Conservation (phyloP, 371 early-diverging fungal species). For the Saksenaea vasiformis region DNA sequence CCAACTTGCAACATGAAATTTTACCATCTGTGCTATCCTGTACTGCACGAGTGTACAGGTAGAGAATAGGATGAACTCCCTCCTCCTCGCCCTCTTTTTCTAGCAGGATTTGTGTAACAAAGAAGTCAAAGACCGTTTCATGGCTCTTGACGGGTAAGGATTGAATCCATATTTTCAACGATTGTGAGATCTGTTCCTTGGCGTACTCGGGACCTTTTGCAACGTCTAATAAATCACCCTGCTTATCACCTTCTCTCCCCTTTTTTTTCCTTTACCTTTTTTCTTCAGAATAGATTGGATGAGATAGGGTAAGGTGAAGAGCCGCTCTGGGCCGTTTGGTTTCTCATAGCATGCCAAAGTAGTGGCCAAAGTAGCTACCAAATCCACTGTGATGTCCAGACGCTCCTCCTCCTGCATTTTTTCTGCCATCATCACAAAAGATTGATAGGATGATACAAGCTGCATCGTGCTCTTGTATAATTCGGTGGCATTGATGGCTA, state of each 20-base stretch:
- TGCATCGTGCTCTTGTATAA: constrained; percentile 19
- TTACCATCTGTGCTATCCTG: constrained; percentile 19
- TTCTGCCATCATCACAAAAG: constrained; percentile 18
- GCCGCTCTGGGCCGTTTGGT: constrained; percentile 24
- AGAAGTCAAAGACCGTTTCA: too few relatives aligned
- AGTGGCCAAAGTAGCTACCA: constrained; percentile 36
- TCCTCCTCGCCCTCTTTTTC: constrained; percentile 26
- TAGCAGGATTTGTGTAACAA: too few relatives aligned
- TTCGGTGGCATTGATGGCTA: constrained; percentile 25
- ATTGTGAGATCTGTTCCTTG: constrained; percentile 12
- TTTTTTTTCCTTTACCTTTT: constrained; percentile 17
- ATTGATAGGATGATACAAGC: constrained; percentile 24
- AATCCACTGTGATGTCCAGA: constrained; percentile 29
- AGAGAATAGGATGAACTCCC: constrained; percentile 27
- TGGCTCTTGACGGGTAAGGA: constrained; percentile 29
- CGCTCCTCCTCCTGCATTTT: not conserved
- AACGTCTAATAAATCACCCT: not conserved
- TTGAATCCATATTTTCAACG: constrained; percentile 34
- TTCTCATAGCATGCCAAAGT: constrained; percentile 28
- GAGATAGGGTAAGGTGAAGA: constrained; percentile 38
- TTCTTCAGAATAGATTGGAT: constrained; percentile 18
- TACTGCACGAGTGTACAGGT: constrained; percentile 25
- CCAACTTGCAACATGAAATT: not conserved
- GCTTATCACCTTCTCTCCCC: not conserved
- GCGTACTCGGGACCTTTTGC: constrained; percentile 19